Evolutionary conservation across 306 rosid genomes (phyloP).

Genomic region (Crataegus laevigata): DNA sequence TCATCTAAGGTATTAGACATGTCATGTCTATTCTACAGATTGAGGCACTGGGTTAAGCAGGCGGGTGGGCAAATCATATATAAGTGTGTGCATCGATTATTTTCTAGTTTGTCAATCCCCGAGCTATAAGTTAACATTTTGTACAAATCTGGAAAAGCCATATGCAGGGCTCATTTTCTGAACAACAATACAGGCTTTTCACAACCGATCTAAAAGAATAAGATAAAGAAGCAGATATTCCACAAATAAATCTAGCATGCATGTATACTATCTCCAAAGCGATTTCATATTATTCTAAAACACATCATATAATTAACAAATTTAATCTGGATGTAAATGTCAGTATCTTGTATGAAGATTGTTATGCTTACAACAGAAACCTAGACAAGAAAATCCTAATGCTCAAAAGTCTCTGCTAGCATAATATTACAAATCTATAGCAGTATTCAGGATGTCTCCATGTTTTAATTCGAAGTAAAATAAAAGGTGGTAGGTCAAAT

Average conservation of each 20-base stretch:
- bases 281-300: background rate
- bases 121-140: background rate
- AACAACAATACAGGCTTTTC: background rate
- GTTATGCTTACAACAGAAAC: background rate
- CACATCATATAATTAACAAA: background rate
- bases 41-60: background rate
- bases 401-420: background rate
- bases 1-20: background rate
- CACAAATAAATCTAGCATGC: background rate
- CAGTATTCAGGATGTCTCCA: background rate
- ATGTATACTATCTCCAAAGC: background rate
- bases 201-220: slow-evolving; percentile 1
- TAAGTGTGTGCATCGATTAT: background rate
- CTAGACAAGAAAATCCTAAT: background rate
- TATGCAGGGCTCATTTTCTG: background rate
- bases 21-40: background rate
- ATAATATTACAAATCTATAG: background rate
- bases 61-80: background rate
- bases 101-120: background rate
- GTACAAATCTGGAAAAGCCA: background rate
- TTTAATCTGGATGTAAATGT: background rate
- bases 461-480: background rate
- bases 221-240: background rate
- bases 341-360: background rate
- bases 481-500: background rate